A percentile compares a stretch with the other conserved stretches of the same genome.
Conservation (phyloP, 1,284 basidiomycete species). For the Trametes versicolor region DNA sequence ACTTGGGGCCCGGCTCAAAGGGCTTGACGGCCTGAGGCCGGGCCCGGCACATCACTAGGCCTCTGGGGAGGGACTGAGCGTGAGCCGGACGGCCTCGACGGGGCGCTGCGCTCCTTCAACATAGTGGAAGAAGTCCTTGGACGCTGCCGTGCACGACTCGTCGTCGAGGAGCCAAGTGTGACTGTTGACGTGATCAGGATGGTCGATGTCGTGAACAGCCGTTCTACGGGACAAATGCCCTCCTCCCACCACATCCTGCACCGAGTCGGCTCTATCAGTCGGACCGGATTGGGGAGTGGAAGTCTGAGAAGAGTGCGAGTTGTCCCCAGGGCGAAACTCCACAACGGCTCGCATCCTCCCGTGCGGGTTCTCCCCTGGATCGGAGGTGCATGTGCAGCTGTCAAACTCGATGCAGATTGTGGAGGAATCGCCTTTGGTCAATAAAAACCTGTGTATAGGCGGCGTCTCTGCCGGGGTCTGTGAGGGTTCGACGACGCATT, state of each 20-base stretch:
- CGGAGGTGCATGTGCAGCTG: background rate
- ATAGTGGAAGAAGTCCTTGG: background rate
- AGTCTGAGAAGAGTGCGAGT: background rate
- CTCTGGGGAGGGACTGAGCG: constrained; percentile 9
- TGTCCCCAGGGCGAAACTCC: background rate
- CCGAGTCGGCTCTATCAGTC: too few relatives aligned
- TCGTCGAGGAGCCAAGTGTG: constrained; percentile 5
- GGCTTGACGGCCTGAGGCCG: constrained; percentile 1
- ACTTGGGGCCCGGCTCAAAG: background rate
- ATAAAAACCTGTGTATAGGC: background rate
- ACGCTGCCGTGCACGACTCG: constrained; percentile 2
- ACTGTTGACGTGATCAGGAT: constrained; percentile 7
- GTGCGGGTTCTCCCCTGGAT: background rate
- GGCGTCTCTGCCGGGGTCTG: background rate
- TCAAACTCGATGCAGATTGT: background rate
- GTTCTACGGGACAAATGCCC: too few relatives aligned
- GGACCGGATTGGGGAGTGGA: background rate
- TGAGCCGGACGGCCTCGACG: constrained; percentile 1
- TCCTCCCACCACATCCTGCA: too few relatives aligned
- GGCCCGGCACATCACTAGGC: constrained; percentile 2
- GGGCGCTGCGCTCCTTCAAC: background rate
- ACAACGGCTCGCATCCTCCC: constrained; percentile 5
- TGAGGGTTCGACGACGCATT: background rate
- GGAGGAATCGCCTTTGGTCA: background rate
- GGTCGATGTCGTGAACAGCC: background rate